Evolutionary conservation across 768 basidiomycete genomes (phyloP).

Genomic region (Strobilomyces confusus): DNA sequence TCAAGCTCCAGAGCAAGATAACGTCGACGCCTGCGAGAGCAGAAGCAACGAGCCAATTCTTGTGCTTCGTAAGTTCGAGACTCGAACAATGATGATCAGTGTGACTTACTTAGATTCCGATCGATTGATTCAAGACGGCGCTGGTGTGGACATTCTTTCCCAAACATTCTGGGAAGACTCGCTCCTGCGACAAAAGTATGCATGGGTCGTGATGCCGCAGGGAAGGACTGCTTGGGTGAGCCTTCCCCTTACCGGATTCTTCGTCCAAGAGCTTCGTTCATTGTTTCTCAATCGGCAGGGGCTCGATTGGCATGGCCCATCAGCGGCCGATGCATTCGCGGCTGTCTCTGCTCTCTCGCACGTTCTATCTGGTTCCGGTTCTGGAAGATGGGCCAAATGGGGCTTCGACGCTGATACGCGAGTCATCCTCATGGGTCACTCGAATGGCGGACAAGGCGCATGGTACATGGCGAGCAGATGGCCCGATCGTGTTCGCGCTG

Average conservation of each 20-base stretch:
- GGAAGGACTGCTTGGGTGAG: conserved; percentile 83
- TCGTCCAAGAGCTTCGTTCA: not conserved
- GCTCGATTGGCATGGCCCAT: conserved; percentile 90
- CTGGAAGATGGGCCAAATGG: conserved; percentile 40
- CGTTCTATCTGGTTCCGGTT: conserved; percentile 37
- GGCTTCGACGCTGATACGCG: conserved; percentile 35
- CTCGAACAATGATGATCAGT: not conserved
- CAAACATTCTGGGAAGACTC: conserved; percentile 59
- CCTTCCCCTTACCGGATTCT: not conserved
- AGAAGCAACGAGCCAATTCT: conserved; percentile 47
- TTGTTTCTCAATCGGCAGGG: conserved; percentile 45
- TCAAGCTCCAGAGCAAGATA: not conserved
- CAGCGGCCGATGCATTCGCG: conserved; percentile 64
- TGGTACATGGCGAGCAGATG: conserved; percentile 77
- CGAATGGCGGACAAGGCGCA: conserved; percentile 89
- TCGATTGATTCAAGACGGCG: conserved; percentile 59
- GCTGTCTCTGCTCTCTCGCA: conserved; percentile 52
- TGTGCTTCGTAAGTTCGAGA: conserved; percentile 54
- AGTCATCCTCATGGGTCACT: conserved; percentile 81
- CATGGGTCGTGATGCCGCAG: conserved; percentile 80
- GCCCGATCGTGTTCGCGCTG: conserved; percentile 70
- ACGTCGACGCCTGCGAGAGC: not conserved
- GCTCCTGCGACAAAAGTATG: conserved; percentile 51
- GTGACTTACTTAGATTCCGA: no score
- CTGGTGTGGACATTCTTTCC: conserved; percentile 69